Percentiles rank a stretch among this genome's conserved stretches.
Evolutionary conservation across 140 eudicot species (phyloP).

Genomic region (Flaveria floridana): DNA sequence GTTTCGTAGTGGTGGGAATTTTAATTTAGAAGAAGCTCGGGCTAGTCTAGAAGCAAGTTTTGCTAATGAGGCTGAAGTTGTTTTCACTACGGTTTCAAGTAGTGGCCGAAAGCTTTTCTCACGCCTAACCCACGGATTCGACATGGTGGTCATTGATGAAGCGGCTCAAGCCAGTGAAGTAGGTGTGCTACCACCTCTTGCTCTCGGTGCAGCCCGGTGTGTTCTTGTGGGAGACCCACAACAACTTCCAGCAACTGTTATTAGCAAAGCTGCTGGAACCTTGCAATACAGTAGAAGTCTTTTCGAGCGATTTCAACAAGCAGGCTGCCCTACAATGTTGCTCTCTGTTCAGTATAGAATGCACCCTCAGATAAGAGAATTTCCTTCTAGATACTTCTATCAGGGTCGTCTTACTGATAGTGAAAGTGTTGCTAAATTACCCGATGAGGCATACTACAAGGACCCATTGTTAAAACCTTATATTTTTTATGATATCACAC

Average conservation of each 20-base stretch:
- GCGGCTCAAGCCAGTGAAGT: conserved; percentile 99
- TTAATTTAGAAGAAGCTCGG: conserved; percentile 93
- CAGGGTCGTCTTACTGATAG: conserved; percentile 93
- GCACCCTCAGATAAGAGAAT: conserved; percentile 97
- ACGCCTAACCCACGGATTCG: conserved; percentile 92
- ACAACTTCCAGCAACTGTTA: conserved; percentile 98
- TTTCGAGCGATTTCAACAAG: conserved; percentile 95
- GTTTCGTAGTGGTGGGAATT: conserved; percentile 67
- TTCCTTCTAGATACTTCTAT: conserved; percentile 91
- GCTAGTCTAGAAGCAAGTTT: conserved; percentile 96
- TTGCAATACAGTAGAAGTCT: conserved; percentile 92
- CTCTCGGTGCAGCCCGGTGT: conserved; percentile 98
- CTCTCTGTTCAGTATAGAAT: conserved; percentile 90
- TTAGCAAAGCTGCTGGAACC: conserved; percentile 98
- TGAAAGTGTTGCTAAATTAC: conserved; percentile 65
- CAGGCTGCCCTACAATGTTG: conserved; percentile 96
- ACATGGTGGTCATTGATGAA: conserved; percentile 98
- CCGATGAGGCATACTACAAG: conserved; percentile 75
- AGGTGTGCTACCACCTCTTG: conserved; percentile 86
- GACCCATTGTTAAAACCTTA: conserved; percentile 79
- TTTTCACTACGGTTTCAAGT: conserved; percentile 91
- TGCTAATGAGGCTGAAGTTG: conserved; percentile 97
- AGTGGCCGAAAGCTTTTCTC: conserved; percentile 94
- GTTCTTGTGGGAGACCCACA: conserved; percentile 99
- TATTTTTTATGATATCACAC: conserved; percentile 72